Percentiles rank a stretch among this genome's conserved stretches.
Conservation (phyloP, 331 rosid species). For the Acacia pycnantha region DNA sequence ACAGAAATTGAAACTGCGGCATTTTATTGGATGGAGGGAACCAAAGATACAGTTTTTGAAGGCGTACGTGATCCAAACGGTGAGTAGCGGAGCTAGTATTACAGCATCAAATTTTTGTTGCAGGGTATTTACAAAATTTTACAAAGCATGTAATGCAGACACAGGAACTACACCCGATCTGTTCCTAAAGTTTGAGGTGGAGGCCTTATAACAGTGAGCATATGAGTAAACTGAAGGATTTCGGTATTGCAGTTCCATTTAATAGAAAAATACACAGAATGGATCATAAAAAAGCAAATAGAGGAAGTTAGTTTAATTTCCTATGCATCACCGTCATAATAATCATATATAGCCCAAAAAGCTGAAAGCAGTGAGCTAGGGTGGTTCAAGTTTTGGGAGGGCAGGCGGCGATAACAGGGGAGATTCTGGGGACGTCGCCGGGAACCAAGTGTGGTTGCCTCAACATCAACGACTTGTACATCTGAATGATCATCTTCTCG, state of each 20-base stretch:
- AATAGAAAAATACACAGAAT: not conserved
- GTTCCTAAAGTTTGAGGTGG: not conserved
- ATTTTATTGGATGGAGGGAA: too few species aligned
- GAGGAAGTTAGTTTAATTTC: not conserved
- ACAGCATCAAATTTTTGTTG: not conserved
- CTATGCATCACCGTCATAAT: not conserved
- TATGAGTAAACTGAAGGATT: not conserved
- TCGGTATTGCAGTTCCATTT: not conserved
- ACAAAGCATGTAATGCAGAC: not conserved
- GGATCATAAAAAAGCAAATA: not conserved
- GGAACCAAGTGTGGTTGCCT: slow-evolving; percentile 44
- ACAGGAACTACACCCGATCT: not conserved
- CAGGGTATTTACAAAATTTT: not conserved
- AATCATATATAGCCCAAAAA: not conserved
- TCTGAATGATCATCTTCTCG: slow-evolving; percentile 61
- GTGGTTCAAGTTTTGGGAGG: not conserved
- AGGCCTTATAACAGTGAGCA: not conserved
- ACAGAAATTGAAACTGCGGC: not conserved
- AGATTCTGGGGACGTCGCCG: slow-evolving; percentile 29
- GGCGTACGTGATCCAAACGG: not conserved
- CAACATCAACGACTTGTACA: slow-evolving; percentile 54
- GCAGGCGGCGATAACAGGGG: not conserved
- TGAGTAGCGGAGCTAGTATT: not conserved
- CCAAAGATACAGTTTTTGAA: not conserved
- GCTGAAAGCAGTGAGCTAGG: not conserved